Evolutionary conservation across 257 asterid genomes (phyloP).

Genomic region (Ocimum tenuiflorum): DNA sequence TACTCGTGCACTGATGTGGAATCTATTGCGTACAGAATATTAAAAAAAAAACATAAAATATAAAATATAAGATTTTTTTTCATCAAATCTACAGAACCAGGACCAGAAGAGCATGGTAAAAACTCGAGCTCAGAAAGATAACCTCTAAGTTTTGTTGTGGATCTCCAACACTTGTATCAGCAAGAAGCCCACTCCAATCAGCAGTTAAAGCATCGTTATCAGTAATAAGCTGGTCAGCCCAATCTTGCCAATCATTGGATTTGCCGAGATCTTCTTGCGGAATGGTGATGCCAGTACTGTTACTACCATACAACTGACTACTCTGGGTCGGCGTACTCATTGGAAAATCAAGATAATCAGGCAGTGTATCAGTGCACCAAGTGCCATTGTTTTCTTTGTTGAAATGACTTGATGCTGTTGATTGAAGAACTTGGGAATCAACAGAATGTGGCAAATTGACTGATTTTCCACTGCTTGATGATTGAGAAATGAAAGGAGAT

Average conservation of each 20-base stretch:
- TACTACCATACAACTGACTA: constrained; percentile 35
- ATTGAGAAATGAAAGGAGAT: constrained; percentile 48
- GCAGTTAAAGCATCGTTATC: constrained; percentile 49
- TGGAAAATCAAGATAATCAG: constrained; percentile 50
- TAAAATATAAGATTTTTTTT: not conserved
- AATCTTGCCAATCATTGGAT: constrained; percentile 57
- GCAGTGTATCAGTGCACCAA: constrained; percentile 55
- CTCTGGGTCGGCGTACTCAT: constrained; percentile 33
- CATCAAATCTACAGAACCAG: constrained; percentile 2
- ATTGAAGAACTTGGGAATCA: constrained; percentile 44
- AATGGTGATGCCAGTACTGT: constrained; percentile 19
- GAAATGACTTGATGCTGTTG: constrained; percentile 46
- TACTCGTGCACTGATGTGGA: constrained; percentile 36
- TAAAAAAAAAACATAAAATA: constrained; percentile 7
- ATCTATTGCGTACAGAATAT: constrained; percentile 10
- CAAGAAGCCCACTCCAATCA: constrained; percentile 63
- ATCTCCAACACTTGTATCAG: constrained; percentile 39
- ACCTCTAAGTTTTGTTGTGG: constrained; percentile 38
- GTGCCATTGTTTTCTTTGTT: constrained; percentile 36
- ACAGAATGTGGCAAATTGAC: constrained; percentile 31
- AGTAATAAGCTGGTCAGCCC: constrained; percentile 65
- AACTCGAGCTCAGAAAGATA: constrained; percentile 13
- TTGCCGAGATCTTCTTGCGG: constrained; percentile 42
- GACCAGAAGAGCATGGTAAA: not conserved
- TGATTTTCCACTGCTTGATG: constrained; percentile 43